Conservation (phyloP, 768 basidiomycete species). For the Suillus bovinus region DNA sequence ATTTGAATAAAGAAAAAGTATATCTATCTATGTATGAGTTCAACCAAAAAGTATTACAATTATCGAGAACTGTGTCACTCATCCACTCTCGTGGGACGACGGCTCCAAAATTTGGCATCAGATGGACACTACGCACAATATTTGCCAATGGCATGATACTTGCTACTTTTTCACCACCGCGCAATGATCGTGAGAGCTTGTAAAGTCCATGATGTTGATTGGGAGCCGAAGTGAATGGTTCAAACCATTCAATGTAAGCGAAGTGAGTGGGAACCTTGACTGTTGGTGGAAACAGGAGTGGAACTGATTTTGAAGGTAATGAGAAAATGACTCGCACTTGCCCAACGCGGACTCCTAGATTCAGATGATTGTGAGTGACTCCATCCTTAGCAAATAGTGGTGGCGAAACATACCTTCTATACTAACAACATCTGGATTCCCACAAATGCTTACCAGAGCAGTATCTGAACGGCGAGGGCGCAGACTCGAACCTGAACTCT, state of each 20-base stretch:
- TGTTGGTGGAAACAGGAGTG: too few relatives aligned
- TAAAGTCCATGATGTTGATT: constrained; percentile 23
- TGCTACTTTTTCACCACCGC: constrained; percentile 18
- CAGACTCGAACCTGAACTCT: neutral
- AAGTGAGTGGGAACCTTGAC: constrained; percentile 5
- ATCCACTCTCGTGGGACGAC: constrained; percentile 21
- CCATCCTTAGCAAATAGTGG: too few relatives aligned
- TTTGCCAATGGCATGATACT: constrained; percentile 19
- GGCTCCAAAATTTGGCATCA: constrained; percentile 24
- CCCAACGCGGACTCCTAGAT: too few relatives aligned
- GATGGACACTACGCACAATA: constrained; percentile 23
- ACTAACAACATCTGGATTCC: constrained; percentile 1
- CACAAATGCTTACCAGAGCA: constrained; percentile 24
- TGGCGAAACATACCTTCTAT: constrained; percentile 17
- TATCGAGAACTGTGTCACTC: constrained; percentile 1
- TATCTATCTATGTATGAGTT: constrained; percentile 24
- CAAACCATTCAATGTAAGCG: constrained; percentile 16
- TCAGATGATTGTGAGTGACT: neutral
- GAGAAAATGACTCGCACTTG: too few relatives aligned
- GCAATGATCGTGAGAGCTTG: constrained; percentile 19
- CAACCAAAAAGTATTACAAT: constrained; percentile 10
- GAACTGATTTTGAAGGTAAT: too few relatives aligned
- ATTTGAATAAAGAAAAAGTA: neutral
- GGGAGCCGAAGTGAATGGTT: constrained; percentile 10
- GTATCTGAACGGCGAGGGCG: constrained; percentile 35